Evolutionary conservation across 2,329 filamentous ascomycete species (phyloP), one percentile per base, ranked within the genome.

Genomic region (Penicillium sp.): DNA sequence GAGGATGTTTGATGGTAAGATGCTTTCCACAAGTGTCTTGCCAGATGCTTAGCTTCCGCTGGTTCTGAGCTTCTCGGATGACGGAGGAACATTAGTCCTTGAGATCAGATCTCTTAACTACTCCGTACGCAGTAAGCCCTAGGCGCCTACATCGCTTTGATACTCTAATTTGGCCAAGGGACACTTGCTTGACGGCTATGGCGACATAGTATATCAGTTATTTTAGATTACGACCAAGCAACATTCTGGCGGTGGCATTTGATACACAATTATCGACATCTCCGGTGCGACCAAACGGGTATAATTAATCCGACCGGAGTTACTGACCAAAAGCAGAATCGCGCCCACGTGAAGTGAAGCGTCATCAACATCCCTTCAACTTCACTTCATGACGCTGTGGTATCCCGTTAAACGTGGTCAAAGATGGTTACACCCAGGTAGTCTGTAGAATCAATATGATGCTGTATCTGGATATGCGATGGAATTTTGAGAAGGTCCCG

Each of bases 1-100:
- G 12, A n/a, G 38, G 25, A 31, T 40, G 35, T 13, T 42, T 37
- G 46, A 37, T 49, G 40, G 33, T 35, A 43, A 29, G 46, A 38
- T 49, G 46, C 31, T 42, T 43, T 49, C 41, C 27, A 49, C 43
- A 40, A 34, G 31, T 47, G 19, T 37, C n/a, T 33, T 44, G 31
- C 33, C 22, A 39, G 33, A 33, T 38, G 25, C 33, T 27, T 27
- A 45, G 42, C 42, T 45, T 45, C 42, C 42, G 42, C 14, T 29
- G 41, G 42, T 45, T 45, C 42, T 45, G 42, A 45, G 42, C 42
- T 45, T 45, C 42, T 45, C 42, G 42, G 42, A 16, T 22, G 6
- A 12, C 42, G 42, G 42, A 45, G 22, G 12, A 45, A 45, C 38
- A 30, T 30, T 39, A 39, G 25, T 28, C 33, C 42, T 38, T 10